A percentile compares a stretch with the other conserved stretches of the same genome.
Conservation (phyloP, 1,139 yeast genomes). For the Taphrina deformans region DNA sequence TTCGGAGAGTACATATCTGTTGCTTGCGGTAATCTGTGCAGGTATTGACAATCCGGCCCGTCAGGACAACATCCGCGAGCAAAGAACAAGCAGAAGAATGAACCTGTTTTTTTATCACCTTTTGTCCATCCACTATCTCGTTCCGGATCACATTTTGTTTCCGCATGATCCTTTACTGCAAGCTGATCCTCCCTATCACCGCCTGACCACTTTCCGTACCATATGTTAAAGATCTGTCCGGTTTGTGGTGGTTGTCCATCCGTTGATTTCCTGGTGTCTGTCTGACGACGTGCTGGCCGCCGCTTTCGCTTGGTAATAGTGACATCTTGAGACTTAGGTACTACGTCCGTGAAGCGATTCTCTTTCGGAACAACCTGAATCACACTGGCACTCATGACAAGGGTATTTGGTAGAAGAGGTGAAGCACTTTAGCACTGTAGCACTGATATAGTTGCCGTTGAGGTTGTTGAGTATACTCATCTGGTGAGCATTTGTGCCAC, state of each 20-base stretch:
- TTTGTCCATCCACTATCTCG: slow-evolving; percentile 74
- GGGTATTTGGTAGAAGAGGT: too few species aligned
- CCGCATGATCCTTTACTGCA: slow-evolving; percentile 50
- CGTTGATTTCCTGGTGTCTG: slow-evolving; percentile 62
- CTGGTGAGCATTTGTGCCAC: too few species aligned
- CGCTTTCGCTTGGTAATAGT: slow-evolving; percentile 44
- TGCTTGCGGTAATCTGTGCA: slow-evolving; percentile 71
- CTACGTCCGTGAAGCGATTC: slow-evolving; percentile 21
- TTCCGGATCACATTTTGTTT: slow-evolving; percentile 58
- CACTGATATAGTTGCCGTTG: too few species aligned
- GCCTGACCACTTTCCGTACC: slow-evolving; percentile 75
- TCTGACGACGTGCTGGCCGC: slow-evolving; percentile 68
- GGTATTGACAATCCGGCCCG: slow-evolving; percentile 61
- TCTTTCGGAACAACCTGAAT: slow-evolving; percentile 19
- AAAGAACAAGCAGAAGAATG: slow-evolving; percentile 73
- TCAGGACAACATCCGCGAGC: slow-evolving; percentile 76
- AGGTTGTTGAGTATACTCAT: too few species aligned
- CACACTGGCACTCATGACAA: slow-evolving; percentile 8
- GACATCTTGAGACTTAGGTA: slow-evolving; percentile 1
- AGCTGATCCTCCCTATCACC: slow-evolving; percentile 47
- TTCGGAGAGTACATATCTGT: slow-evolving; percentile 57
- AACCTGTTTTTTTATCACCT: slow-evolving; percentile 56
- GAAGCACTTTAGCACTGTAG: too few species aligned
- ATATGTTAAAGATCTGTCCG: slow-evolving; percentile 72
- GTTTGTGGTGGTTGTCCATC: slow-evolving; percentile 71